A percentile compares a stretch with the other conserved stretches of the same genome.
These are phyloP conservation scores for Saccharomyces hybrid DNA, from an alignment of 1,139 yeast species.

Conservation along the genomic window DNA sequence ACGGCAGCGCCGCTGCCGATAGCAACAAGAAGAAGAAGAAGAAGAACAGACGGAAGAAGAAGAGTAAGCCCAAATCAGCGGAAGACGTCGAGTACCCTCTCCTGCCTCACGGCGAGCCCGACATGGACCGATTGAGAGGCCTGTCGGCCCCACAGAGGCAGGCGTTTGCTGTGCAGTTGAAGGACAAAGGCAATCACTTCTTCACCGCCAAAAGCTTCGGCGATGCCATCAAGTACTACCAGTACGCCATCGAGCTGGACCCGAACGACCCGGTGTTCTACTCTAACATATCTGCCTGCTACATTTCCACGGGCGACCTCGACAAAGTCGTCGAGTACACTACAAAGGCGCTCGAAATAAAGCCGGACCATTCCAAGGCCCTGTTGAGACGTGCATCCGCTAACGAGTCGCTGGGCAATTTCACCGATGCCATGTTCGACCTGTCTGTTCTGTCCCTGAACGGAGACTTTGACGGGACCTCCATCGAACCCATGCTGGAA, in stretches of 20 bases:
- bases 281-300: conserved; percentile 91
- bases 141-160: conserved; percentile 42
- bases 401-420: conserved; percentile 68
- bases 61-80: conserved; percentile 37
- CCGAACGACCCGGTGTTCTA: conserved; percentile 70
- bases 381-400: conserved; percentile 73
- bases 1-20: conserved; percentile 11
- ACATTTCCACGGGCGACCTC: conserved; percentile 67
- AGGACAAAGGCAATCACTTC: conserved; percentile 77
- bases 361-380: conserved; percentile 86
- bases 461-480: conserved; percentile 69
- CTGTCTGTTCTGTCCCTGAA: conserved; percentile 71
- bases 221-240: conserved; percentile 66
- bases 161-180: conserved; percentile 65
- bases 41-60: conserved; percentile 38
- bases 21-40: conserved; percentile 20
- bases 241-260: conserved; percentile 65
- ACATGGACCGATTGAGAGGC: conserved; percentile 39
- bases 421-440: conserved; percentile 80
- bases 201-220: conserved; percentile 63
- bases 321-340: conserved; percentile 82
- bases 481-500: conserved; percentile 73
- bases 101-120: conserved; percentile 45
- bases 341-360: conserved; percentile 69
- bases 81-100: conserved; percentile 6